These are phyloP conservation scores for Periconia sp. DNA, from an alignment of 2,329 filamentous ascomycete species.

Conservation along the genomic window DNA sequence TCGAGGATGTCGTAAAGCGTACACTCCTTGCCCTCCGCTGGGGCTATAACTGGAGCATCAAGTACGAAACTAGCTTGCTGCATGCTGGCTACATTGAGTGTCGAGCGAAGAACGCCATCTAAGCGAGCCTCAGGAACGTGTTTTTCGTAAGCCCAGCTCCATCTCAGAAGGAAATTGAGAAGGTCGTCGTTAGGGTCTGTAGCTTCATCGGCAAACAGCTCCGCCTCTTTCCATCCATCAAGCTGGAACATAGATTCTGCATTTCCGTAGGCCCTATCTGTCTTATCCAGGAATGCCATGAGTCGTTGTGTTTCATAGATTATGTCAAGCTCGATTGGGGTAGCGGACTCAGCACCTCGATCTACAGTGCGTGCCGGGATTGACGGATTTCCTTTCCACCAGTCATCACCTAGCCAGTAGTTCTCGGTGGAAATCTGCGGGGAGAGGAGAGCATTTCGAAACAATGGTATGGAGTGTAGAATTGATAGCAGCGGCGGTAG, in stretches of 20 bases:
- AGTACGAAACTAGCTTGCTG: constrained; percentile 35
- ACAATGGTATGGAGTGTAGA: constrained; percentile 65
- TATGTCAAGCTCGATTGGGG: constrained; percentile 47
- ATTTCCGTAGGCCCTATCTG: constrained; percentile 65
- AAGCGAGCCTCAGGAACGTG: constrained; percentile 50
- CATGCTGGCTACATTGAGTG: constrained; percentile 39
- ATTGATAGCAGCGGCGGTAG: constrained; percentile 66
- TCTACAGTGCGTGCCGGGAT: constrained; percentile 59
- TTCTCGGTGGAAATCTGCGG: constrained; percentile 52
- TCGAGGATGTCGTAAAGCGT: constrained; percentile 63
- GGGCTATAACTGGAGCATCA: constrained; percentile 27
- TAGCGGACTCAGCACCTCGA: constrained; percentile 35
- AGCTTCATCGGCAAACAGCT: constrained; percentile 20
- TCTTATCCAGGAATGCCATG: constrained; percentile 66
- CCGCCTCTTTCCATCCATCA: constrained; percentile 40
- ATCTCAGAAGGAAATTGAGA: constrained; percentile 56
- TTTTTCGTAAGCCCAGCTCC: constrained; percentile 54
- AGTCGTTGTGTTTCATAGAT: constrained; percentile 65
- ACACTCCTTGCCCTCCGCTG: constrained; percentile 29
- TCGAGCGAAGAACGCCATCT: constrained; percentile 53
- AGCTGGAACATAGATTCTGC: constrained; percentile 57
- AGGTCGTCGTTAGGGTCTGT: constrained; percentile 45
- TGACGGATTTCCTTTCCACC: constrained; percentile 67
- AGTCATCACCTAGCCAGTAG: constrained; percentile 64
- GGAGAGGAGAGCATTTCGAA: constrained; percentile 62